Base-by-base conservation (phyloP, 371 early-diverging fungal genomes). In the Lichtheimia ramosa region DNA sequence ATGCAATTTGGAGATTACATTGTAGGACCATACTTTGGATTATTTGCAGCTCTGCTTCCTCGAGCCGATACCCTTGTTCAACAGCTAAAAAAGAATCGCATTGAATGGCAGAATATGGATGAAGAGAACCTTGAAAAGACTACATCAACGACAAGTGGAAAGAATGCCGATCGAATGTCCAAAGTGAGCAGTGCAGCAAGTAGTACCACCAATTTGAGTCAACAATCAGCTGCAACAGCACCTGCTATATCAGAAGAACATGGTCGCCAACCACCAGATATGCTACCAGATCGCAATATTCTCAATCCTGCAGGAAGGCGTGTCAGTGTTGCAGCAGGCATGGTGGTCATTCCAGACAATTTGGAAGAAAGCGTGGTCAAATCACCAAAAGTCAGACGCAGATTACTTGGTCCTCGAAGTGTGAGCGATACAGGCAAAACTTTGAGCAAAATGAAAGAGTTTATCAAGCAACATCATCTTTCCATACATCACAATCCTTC, bases 1-100 rank as follows among this genome's bases (percentile, higher is more conserved):
- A 64, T 94, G 2, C 89, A 89, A 15, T 96, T 96, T 74, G 89
- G 87, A 41, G 91, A 92, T 61, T 88, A 89, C 59, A 88, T 96
- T 2, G 92, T 89, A 0, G 85, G 85, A 24, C 96, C 96, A 3
- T 93, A 90, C 61, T 94, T 93, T 71, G 89, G 88, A 54, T 81
- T 84, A 24, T 83, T 94, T 51, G 86, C 86, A 15, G 85, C 90
- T 16, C 65, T 93, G 16, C 78, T 92, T 27, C 92, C 93, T 0
- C 77, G 77, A 21, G 78, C 82, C 10, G 68, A 77, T 2, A 71
- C 73, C 13, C 42, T 85, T 20, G 58, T 85, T 14, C 63, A 73
- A 24, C 55, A 59, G 3, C 42, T 81, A 25, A 62, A 62, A 0
- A 53, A 57, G 0, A 81, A 81, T 58, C 70, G 77, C 23, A 42